Base-by-base conservation (phyloP, 2,329 filamentous ascomycete species). In the Beauveria pseudobassiana region DNA sequence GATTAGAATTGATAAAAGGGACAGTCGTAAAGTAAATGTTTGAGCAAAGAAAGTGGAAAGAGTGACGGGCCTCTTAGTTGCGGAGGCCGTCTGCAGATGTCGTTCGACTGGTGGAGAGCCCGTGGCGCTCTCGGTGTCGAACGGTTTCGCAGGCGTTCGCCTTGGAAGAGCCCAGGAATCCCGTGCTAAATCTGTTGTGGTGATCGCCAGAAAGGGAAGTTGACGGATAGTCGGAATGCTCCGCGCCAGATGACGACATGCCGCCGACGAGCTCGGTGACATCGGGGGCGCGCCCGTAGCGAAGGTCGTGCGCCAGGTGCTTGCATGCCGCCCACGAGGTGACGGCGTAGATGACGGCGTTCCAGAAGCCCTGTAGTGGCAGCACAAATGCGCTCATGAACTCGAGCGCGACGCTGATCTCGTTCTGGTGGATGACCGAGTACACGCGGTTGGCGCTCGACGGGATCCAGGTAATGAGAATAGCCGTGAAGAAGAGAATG, bases 301-400 rank as follows among this genome's bases (percentile, higher is more conserved):
- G 63, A n/a, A 79, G 62, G 52, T 80, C 77, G 10, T 68, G 67
- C 59, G 71, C 12, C 20, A 85, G 72, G 38, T 74, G 73, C 69
- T 80, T 81, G 69, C 85, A 87, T 0, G 87, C 87, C 55, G 82
- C 74, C 79, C 85, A 84, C 6, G 87, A 90, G 1, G 88, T 91
- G 12, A 83, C 80, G 18, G 85, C 75, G 73, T 95, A 96, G 66
- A 96, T 91, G 62, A 89, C 73, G 20, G 87, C 84, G 71, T 96
- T 96, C 90, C 90, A 95, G 68, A 93, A 89, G 0, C 91, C 91
- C 70, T 96, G 91, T 0, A 92, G 80, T 0, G 91, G 90, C 9
- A 96, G 80, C 1, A 95, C 90, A 46, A 91, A 81, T 0, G 88
- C 86, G 24, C 88, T 87, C 65, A 87, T 82, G 65, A 88, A 85